Conservation (phyloP, 2,329 filamentous ascomycete species). For the Microsporum canis region DNA sequence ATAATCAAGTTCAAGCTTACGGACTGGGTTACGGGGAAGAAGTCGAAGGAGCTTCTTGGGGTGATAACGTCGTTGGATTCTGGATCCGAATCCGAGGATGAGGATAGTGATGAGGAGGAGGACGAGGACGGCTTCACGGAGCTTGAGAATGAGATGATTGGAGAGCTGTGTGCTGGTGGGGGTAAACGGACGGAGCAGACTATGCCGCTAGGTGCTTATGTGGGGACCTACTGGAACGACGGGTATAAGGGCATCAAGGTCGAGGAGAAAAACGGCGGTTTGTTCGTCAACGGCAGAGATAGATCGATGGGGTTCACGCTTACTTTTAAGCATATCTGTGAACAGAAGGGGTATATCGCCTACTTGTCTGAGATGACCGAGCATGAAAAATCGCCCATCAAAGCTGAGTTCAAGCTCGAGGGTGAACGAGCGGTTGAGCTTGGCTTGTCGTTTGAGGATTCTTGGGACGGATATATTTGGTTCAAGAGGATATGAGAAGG, state of each 20-base stretch:
- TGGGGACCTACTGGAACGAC: not conserved
- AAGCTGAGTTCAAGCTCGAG: constrained; percentile 17
- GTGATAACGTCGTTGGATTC: not conserved
- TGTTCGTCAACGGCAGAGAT: constrained; percentile 26
- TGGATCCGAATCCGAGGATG: not conserved
- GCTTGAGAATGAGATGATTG: not conserved
- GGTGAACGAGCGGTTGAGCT: constrained; percentile 14
- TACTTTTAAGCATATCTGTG: constrained; percentile 22
- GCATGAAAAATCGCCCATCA: constrained; percentile 9
- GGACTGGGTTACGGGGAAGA: constrained; percentile 19
- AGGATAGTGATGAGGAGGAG: not conserved
- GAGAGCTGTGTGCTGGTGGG: not conserved
- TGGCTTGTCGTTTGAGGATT: constrained; percentile 17
- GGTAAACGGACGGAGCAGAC: not conserved
- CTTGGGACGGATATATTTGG: constrained; percentile 19
- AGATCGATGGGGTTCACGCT: constrained; percentile 23
- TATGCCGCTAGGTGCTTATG: not conserved
- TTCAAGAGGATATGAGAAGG: constrained; percentile 2
- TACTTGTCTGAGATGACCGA: constrained; percentile 15
- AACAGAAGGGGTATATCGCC: constrained; percentile 20
- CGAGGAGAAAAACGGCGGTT: constrained; percentile 16
- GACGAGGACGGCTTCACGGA: not conserved
- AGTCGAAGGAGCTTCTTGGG: not conserved
- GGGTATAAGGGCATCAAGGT: constrained; percentile 21
- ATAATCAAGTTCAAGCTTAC: constrained; percentile 8